Evolutionary conservation across 2,329 filamentous ascomycete species (phyloP), one percentile per base, ranked within the genome.

Genomic region (Xylaria sp.): DNA sequence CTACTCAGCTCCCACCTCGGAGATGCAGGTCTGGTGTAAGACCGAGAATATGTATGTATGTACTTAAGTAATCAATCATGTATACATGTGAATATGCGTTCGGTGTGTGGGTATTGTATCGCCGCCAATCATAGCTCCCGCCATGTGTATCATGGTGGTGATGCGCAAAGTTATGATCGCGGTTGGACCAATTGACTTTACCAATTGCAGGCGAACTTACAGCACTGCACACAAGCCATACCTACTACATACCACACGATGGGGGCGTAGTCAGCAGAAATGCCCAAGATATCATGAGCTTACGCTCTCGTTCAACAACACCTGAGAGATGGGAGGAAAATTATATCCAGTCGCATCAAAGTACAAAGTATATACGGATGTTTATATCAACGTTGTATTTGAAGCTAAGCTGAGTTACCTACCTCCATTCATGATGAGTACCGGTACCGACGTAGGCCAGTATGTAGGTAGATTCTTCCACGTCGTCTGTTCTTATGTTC

Each of bases 81-180:
- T 19, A 21, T 42, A 21, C 19, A 13, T 50, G 49, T 48, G 44
- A 37, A 13, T 13, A 7, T 7, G 29, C 9, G 11, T 7, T 34
- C 50, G 44, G 53, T 56, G 41, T 48, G 52, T 44, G 38, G 13
- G 45, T 19, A 45, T 39, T 46, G 45, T 60, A 54, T 51, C 38
- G 48, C 22, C 21, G 57, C 19, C 49, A 52, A 60, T 60, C 49
- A 53, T 13, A 34, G 16, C 29, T 7, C 29, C 16, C 9, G 29
- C 9, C 22, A 22, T 13, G n/a, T n/a, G 19, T 9, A 42, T 42
- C 44, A 34, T 58, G 50, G 50, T 50, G 44, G 16, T 29, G 52
- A 52, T 49, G 24, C 24, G 43, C 20, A 38, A 34, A 13, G 4
- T 13, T 34, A 13, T 45, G 43, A 39, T 29, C 41, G 46, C 40